A percentile compares a stretch with the other conserved stretches of the same genome.
These are phyloP conservation scores for Malassezia sp. DNA, from an alignment of 1,284 basidiomycete species.

Conservation along the genomic window DNA sequence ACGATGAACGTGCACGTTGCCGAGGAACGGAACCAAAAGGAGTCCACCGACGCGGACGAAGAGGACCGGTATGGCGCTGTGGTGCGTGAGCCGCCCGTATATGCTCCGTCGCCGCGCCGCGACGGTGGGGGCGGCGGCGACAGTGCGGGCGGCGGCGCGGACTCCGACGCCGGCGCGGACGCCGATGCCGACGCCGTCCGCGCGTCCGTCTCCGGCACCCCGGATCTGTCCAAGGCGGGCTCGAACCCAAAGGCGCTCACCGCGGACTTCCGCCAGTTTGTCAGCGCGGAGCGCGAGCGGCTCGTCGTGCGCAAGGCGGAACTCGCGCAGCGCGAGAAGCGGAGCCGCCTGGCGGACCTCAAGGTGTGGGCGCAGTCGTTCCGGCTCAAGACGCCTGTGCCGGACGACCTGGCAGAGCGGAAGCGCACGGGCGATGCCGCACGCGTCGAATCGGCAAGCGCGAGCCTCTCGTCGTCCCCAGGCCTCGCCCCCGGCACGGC, in stretches of 20 bases:
- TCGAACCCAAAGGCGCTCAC: slow-evolving; percentile 22
- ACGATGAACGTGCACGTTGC: slow-evolving; percentile 66
- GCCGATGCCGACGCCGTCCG: too few relatives aligned
- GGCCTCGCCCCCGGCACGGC: background rate
- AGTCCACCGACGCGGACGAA: slow-evolving; percentile 64
- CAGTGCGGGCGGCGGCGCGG: too few relatives aligned
- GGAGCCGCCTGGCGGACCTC: slow-evolving; percentile 78
- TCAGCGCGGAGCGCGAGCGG: slow-evolving; percentile 38
- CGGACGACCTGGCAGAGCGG: slow-evolving; percentile 77
- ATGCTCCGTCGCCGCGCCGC: slow-evolving; percentile 51
- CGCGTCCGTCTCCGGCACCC: too few relatives aligned
- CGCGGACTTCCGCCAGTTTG: slow-evolving; percentile 41
- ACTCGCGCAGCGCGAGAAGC: slow-evolving; percentile 81
- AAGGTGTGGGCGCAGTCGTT: slow-evolving; percentile 83
- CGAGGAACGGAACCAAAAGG: slow-evolving; percentile 75
- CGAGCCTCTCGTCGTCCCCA: slow-evolving; percentile 22
- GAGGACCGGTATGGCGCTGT: slow-evolving; percentile 98
- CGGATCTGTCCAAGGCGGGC: background rate
- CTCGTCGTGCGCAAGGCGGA: slow-evolving; percentile 74
- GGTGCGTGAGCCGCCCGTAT: slow-evolving; percentile 67
- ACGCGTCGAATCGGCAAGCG: slow-evolving; percentile 28
- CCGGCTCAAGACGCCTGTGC: slow-evolving; percentile 91
- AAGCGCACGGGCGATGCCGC: slow-evolving; percentile 27
- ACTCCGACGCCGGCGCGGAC: too few relatives aligned
- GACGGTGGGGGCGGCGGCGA: too few relatives aligned